These are phyloP conservation scores for Aspergillus taichungensis DNA, from an alignment of 495 filamentous ascomycete genomes.

Conservation along the genomic window DNA sequence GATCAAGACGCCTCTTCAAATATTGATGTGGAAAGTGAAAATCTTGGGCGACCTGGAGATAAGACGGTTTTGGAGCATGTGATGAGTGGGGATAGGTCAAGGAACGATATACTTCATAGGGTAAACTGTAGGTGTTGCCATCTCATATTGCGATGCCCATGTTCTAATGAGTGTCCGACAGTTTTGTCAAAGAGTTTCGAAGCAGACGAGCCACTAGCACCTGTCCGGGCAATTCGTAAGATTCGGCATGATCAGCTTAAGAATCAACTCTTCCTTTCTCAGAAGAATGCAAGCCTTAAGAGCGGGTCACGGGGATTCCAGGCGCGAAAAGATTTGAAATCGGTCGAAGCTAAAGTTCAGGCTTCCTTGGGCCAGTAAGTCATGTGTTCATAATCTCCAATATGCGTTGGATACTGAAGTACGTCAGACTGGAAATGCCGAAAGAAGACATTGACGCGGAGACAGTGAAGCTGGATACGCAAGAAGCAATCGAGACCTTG, in stretches of 20 bases:
- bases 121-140: constrained; percentile 12
- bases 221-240: constrained; percentile 49
- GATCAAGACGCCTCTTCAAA: too few species aligned
- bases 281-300: constrained; percentile 61
- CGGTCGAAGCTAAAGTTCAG: constrained; percentile 56
- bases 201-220: constrained; percentile 41
- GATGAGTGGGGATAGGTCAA: constrained; percentile 52
- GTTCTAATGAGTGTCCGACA: constrained; percentile 7
- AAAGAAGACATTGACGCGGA: constrained; percentile 46
- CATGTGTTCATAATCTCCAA: too few species aligned
- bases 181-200: constrained; percentile 32
- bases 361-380: too few species aligned
- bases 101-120: too few species aligned
- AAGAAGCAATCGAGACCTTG: constrained; percentile 52
- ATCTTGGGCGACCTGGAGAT: too few species aligned
- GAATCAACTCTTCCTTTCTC: constrained; percentile 53
- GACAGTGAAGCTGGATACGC: constrained; percentile 49
- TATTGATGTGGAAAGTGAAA: too few species aligned
- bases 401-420: too few species aligned
- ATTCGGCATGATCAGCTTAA: constrained; percentile 50
- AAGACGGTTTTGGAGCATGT: constrained; percentile 57
- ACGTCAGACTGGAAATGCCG: constrained; percentile 43
- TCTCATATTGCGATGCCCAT: background rate
- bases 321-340: constrained; percentile 59
- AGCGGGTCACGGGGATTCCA: constrained; percentile 62